These are phyloP conservation scores for Kwoniella sp. DNA, from an alignment of 768 basidiomycete genomes.

Conservation along the genomic window DNA sequence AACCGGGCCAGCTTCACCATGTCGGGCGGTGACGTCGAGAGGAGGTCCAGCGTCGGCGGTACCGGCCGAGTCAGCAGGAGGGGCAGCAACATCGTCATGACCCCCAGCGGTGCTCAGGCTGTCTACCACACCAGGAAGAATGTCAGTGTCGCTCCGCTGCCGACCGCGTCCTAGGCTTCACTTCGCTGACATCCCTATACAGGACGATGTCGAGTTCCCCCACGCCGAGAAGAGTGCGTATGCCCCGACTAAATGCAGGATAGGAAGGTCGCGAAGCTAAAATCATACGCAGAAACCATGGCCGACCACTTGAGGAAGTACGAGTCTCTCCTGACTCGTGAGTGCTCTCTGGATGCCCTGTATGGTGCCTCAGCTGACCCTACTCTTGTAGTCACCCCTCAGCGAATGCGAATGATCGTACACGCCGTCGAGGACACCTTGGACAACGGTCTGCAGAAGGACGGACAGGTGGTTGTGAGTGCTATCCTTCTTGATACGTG, in stretches of 20 bases:
- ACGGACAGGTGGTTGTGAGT: slow-evolving; percentile 81
- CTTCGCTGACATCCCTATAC: neutral
- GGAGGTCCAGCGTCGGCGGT: slow-evolving; percentile 19
- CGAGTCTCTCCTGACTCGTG: slow-evolving; percentile 67
- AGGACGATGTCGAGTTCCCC: slow-evolving; percentile 65
- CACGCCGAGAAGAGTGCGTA: slow-evolving; percentile 81
- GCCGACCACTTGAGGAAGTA: slow-evolving; percentile 88
- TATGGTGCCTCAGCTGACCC: slow-evolving; percentile 50
- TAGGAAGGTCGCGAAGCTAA: too few species aligned
- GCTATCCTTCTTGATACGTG: slow-evolving; percentile 7
- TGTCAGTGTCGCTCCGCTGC: slow-evolving; percentile 53
- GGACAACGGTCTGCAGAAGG: slow-evolving; percentile 76
- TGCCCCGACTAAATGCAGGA: too few species aligned
- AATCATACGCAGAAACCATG: slow-evolving; percentile 60
- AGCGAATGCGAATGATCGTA: slow-evolving; percentile 68
- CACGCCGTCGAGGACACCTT: slow-evolving; percentile 91
- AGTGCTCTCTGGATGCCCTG: slow-evolving; percentile 6
- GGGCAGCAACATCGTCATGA: slow-evolving; percentile 59
- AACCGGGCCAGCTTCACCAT: slow-evolving; percentile 15
- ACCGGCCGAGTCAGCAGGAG: slow-evolving; percentile 32
- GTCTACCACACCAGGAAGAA: slow-evolving; percentile 84
- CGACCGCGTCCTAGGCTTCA: neutral
- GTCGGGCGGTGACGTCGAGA: slow-evolving; percentile 19
- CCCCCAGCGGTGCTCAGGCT: slow-evolving; percentile 71
- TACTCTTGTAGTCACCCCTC: slow-evolving; percentile 31